These are phyloP conservation scores for Cinchona pubescens DNA, from an alignment of 257 asterid genomes.

Conservation along the genomic window DNA sequence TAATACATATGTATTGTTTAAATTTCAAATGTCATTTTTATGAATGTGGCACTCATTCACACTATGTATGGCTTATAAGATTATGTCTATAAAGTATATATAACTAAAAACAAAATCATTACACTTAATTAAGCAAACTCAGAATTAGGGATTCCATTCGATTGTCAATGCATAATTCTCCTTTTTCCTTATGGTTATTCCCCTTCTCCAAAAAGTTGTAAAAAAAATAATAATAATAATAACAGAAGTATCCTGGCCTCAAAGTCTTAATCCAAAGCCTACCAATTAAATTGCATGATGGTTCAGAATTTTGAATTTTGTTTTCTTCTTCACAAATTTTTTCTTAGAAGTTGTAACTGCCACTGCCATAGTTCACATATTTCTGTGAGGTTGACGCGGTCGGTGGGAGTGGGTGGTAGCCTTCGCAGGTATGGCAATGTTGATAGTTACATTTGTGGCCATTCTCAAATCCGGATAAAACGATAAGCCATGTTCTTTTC, in stretches of 20 bases:
- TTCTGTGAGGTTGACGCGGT: not conserved
- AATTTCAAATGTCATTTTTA: no score
- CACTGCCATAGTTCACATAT: not conserved
- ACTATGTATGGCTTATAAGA: no score
- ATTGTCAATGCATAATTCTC: no score
- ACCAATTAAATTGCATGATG: not conserved
- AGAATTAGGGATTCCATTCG: not conserved
- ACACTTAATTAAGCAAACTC: not conserved
- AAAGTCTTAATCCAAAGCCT: not conserved
- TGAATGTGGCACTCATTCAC: no score
- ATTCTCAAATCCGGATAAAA: slow-evolving; percentile 6
- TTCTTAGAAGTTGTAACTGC: no score
- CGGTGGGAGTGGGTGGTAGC: not conserved
- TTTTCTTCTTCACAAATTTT: not conserved
- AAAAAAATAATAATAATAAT: no score
- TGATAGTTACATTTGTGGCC: slow-evolving; percentile 25
- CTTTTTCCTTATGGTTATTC: not conserved
- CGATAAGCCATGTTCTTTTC: not conserved
- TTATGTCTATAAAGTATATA: no score
- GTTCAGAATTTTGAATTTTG: not conserved
- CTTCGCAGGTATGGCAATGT: slow-evolving; percentile 5
- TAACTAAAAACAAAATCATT: no score
- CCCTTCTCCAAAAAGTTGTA: not conserved
- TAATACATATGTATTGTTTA: no score
- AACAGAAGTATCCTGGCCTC: not conserved